Evolutionary conservation across 2,329 filamentous ascomycete genomes (phyloP).

Genomic region (Penicillium fuscoglaucum): DNA sequence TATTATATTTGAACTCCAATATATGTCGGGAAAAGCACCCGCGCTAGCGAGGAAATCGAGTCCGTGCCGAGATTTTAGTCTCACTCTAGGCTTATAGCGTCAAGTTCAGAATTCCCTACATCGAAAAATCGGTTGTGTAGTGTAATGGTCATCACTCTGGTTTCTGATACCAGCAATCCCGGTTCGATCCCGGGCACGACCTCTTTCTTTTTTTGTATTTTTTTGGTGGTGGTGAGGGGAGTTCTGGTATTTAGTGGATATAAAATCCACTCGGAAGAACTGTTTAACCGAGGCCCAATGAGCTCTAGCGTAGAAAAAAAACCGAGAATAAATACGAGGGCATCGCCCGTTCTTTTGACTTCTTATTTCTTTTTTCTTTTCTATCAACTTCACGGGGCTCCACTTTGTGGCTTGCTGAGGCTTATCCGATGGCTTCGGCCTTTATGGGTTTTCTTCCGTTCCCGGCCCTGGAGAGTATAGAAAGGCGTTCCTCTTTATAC

Average conservation of each 20-base stretch:
- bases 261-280: not conserved
- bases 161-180: constrained; percentile 9
- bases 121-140: not conserved
- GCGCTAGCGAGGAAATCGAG: not conserved
- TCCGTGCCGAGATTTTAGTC: not conserved
- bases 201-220: not conserved
- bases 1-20: not conserved
- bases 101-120: rapidly evolving
- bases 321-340: constrained; percentile 1
- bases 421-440: constrained; percentile 20
- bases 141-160: constrained; percentile 3
- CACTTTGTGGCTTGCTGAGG: constrained; percentile 26
- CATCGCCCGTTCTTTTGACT: not conserved
- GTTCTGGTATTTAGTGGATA: not conserved
- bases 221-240: too few relatives aligned
- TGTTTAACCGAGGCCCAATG: constrained; percentile 1
- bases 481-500: constrained; percentile 19
- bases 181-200: constrained; percentile 15
- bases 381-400: constrained; percentile 24
- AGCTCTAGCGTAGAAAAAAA: constrained; percentile 10
- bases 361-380: constrained; percentile 12
- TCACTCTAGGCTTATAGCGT: not conserved
- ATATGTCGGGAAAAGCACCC: not conserved
- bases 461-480: constrained; percentile 25
- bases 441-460: constrained; percentile 24